Percentiles rank a stretch among this genome's conserved stretches.
These are phyloP conservation scores for Amanita pallidorosea DNA, from an alignment of 768 basidiomycete genomes.

Conservation along the genomic window DNA sequence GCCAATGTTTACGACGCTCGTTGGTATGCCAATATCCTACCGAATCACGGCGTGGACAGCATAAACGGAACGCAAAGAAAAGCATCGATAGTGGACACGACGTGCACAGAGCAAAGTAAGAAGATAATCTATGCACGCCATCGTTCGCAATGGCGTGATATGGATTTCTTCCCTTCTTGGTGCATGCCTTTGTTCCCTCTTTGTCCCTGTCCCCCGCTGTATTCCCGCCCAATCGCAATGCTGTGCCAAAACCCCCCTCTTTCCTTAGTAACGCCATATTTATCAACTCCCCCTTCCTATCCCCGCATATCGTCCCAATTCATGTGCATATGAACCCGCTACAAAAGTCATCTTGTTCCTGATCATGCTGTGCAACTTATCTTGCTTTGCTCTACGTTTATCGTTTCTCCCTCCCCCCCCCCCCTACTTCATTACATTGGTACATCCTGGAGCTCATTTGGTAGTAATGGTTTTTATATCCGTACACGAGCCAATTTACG, in stretches of 20 bases:
- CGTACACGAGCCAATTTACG: background rate
- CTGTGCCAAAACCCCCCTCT: background rate
- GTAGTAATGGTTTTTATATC: background rate
- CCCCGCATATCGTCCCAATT: background rate
- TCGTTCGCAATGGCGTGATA: background rate
- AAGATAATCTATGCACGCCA: background rate
- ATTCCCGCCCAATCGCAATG: background rate
- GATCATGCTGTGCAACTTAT: background rate
- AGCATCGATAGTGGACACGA: background rate
- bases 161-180: background rate
- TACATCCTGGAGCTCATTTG: too few species aligned
- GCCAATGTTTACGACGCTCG: slow-evolving; percentile 40
- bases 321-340: background rate
- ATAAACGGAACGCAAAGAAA: slow-evolving; percentile 7
- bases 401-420: too few species aligned
- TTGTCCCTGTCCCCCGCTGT: background rate
- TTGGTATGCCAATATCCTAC: slow-evolving; percentile 41
- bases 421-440: too few species aligned
- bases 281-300: background rate
- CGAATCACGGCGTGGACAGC: slow-evolving; percentile 18
- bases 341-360: background rate
- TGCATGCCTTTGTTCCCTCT: background rate
- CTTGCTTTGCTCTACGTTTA: background rate
- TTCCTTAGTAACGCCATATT: background rate
- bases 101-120: background rate